Evolutionary conservation across 164 flowering plant genomes (phyloP).

Genomic region (Akebia trifoliata): DNA sequence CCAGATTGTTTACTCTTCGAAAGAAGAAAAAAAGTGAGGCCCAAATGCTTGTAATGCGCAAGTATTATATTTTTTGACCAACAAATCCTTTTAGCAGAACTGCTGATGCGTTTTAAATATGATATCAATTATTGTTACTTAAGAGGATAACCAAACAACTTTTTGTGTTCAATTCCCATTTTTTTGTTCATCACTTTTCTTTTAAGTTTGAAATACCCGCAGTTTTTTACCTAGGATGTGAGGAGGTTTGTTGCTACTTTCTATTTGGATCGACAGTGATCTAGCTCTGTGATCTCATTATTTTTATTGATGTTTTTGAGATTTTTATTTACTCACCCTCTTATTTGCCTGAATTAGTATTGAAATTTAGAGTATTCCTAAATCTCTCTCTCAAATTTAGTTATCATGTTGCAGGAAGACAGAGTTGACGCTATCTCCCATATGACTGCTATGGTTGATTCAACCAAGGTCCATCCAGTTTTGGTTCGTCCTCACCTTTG

Average conservation of each 20-base stretch:
- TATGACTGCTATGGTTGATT: conserved; percentile 37
- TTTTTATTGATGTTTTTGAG: neutral
- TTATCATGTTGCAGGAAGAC: conserved; percentile 43
- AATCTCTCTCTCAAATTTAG: neutral
- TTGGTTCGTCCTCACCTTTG: conserved; percentile 27
- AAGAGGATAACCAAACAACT: no score
- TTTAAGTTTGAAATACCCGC: no score
- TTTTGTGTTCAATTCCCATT: no score
- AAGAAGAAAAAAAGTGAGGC: no score
- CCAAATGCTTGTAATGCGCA: neutral
- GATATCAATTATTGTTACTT: no score
- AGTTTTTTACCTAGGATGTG: no score
- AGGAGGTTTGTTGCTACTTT: neutral
- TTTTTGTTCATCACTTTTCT: no score
- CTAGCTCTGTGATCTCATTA: neutral
- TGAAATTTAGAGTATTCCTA: neutral
- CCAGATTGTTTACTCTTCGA: neutral
- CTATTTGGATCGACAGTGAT: neutral
- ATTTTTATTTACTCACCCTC: neutral
- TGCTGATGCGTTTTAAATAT: no score
- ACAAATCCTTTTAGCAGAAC: no score
- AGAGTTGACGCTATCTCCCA: conserved; percentile 45
- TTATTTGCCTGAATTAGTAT: neutral
- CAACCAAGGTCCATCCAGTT: conserved; percentile 39
- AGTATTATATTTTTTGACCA: neutral